Base-by-base conservation (phyloP, 2,329 filamentous ascomycete genomes). In the Xylariomycetidae sp. region DNA sequence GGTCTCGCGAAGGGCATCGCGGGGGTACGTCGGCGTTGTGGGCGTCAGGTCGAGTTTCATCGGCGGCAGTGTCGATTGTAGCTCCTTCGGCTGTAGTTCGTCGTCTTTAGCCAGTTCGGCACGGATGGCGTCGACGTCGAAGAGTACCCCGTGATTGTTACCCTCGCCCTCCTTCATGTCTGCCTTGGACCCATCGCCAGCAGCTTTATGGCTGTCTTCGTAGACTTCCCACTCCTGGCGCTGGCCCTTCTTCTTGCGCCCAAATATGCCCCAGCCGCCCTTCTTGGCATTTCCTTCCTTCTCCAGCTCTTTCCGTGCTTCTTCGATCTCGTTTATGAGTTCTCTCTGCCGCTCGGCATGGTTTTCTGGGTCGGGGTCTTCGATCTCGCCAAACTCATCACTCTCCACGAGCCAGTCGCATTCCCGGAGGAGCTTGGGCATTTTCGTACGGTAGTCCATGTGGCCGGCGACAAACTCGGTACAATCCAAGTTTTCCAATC, bases 151-250 rank as follows among this genome's bases (percentile, higher is more conserved):
- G 26, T 67, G 66, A 48, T 77, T 80, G 37, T 60, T 72, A n/a
- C 20, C n/a, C n/a, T n/a, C n/a, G 5, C 67, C 66, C 7, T 67
- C 61, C 40, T 67, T 68, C 12, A 69, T 69, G 35, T 74, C 69
- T 7, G 63, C 63, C 36, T 37, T 50, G 9, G 41, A 32, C 7
- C 37, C 44, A 3, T 47, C 38, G 16, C 40, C 46, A 26, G 56
- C 53, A 51, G 75, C 76, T n/a, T n/a, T n/a, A n/a, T n/a, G n/a
- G 27, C 57, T 59, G 41, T 94, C 85, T 54, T 96, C 84, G 57
- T 96, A 96, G 7, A 88, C 88, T 59, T 97, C 90, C 90, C 90
- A 96, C 34, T 86, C 85, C 53, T 88, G 88, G 62, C 88, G 89
- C 54, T 88, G 70, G 26, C 74, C 62, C 60, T 83, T 84, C 64